Percentiles rank a stretch among this genome's conserved stretches.
Evolutionary conservation across 2,329 filamentous ascomycete genomes (phyloP).

Genomic region (Bisporella sp.): DNA sequence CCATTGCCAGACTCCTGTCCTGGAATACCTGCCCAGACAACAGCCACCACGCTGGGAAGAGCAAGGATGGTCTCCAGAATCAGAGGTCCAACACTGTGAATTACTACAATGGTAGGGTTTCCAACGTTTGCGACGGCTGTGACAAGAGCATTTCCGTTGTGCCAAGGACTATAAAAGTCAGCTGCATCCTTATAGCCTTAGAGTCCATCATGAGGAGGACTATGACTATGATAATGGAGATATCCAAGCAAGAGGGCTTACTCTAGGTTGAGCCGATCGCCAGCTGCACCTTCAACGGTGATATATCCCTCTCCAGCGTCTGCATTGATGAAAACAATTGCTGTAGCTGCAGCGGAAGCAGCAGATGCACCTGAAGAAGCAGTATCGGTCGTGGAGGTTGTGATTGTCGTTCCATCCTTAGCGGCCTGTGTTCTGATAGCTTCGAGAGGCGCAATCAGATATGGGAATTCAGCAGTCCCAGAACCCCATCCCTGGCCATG

Average conservation of each 20-base stretch:
- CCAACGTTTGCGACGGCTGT: constrained; percentile 49
- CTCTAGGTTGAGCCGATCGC: not conserved
- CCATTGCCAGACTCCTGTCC: constrained; percentile 56
- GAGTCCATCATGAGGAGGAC: not conserved
- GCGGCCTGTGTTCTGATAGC: constrained; percentile 54
- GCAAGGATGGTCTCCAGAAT: constrained; percentile 54
- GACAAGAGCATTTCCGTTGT: constrained; percentile 41
- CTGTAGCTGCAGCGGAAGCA: constrained; percentile 45
- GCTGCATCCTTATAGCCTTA: constrained; percentile 36
- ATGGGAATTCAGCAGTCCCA: constrained; percentile 51
- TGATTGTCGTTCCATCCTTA: constrained; percentile 44
- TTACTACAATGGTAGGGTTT: constrained; percentile 55
- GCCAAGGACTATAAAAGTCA: constrained; percentile 54
- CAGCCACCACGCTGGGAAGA: constrained; percentile 54
- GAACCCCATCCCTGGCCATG: constrained; percentile 56
- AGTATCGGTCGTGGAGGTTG: constrained; percentile 48
- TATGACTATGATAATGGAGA: too few species aligned
- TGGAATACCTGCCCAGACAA: constrained; percentile 52
- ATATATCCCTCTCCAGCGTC: constrained; percentile 66
- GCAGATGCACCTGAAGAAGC: constrained; percentile 16
- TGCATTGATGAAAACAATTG: constrained; percentile 59
- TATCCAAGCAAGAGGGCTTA: too few species aligned
- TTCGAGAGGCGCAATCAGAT: constrained; percentile 40
- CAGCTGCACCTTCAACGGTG: constrained; percentile 10
- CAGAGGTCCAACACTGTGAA: constrained; percentile 56